Evolutionary conservation across 495 filamentous ascomycete genomes (phyloP).

Genomic region (Hyaloscypha finlandica): DNA sequence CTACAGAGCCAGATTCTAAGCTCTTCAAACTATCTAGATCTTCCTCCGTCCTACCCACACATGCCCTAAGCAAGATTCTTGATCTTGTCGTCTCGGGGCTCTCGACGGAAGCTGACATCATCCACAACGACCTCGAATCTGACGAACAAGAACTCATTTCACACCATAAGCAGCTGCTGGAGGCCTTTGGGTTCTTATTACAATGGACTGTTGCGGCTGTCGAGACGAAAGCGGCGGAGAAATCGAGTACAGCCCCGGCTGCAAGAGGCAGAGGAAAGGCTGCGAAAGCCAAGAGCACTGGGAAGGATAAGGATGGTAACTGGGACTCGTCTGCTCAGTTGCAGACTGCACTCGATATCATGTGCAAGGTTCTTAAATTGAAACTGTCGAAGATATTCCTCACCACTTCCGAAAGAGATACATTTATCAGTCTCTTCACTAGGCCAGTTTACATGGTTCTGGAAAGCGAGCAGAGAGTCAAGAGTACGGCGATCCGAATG

Average conservation of each 20-base stretch:
- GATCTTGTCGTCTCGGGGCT: slow-evolving; percentile 91
- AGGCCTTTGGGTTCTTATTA: slow-evolving; percentile 91
- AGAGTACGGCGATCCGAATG: slow-evolving; percentile 90
- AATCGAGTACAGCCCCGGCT: slow-evolving; percentile 68
- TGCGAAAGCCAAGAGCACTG: slow-evolving; percentile 64
- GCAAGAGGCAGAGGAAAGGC: slow-evolving; percentile 76
- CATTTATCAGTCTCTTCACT: slow-evolving; percentile 89
- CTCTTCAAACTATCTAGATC: slow-evolving; percentile 75
- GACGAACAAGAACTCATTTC: slow-evolving; percentile 86
- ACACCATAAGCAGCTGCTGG: slow-evolving; percentile 86
- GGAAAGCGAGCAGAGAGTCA: slow-evolving; percentile 91
- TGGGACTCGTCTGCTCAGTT: slow-evolving; percentile 92
- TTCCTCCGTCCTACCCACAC: slow-evolving; percentile 74
- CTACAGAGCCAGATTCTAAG: slow-evolving; percentile 38
- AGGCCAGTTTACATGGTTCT: slow-evolving; percentile 91
- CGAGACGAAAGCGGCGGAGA: slow-evolving; percentile 91
- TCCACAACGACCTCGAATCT: slow-evolving; percentile 82
- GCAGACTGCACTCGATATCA: slow-evolving; percentile 83
- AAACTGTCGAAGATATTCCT: slow-evolving; percentile 91
- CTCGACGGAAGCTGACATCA: slow-evolving; percentile 86
- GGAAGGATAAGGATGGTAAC: slow-evolving; percentile 76
- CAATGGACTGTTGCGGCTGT: slow-evolving; percentile 94
- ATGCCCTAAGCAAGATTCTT: slow-evolving; percentile 87
- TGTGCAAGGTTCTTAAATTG: slow-evolving; percentile 94
- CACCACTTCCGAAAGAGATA: slow-evolving; percentile 95